A percentile compares a stretch with the other conserved stretches of the same genome.
These are phyloP conservation scores for Ogataea philodendri DNA, from an alignment of 805 yeast species.

Conservation along the genomic window DNA sequence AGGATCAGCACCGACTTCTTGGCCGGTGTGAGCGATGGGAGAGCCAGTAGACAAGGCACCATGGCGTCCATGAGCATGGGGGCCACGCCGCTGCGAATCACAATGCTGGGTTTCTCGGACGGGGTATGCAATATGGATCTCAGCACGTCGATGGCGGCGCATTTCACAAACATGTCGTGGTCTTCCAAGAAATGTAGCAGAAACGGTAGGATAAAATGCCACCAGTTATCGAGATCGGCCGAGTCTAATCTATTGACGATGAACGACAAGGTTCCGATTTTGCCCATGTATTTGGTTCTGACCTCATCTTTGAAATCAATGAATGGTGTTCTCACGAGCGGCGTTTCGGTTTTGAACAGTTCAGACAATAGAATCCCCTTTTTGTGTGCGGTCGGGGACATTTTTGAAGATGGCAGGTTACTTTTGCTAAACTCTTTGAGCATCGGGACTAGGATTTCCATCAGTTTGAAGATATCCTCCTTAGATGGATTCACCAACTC, in stretches of 20 bases:
- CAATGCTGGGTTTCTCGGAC: slow-evolving; percentile 15
- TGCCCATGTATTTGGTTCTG: slow-evolving; percentile 16
- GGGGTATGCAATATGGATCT: slow-evolving; percentile 9
- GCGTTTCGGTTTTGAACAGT: slow-evolving; percentile 18
- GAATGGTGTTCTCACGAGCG: slow-evolving; percentile 17
- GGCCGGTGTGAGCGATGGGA: slow-evolving; percentile 32
- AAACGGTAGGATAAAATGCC: slow-evolving; percentile 30
- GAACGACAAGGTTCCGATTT: slow-evolving; percentile 14
- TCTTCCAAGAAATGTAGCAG: slow-evolving; percentile 31
- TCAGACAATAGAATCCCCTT: slow-evolving; percentile 4
- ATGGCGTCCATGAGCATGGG: slow-evolving; percentile 25
- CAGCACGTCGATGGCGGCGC: slow-evolving; percentile 22
- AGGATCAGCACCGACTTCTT: slow-evolving; percentile 22
- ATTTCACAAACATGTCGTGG: slow-evolving; percentile 26
- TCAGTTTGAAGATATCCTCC: slow-evolving; percentile 1
- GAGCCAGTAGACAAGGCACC: slow-evolving; percentile 28
- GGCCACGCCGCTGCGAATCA: slow-evolving; percentile 21
- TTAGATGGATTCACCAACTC: not conserved
- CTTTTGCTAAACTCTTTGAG: slow-evolving; percentile 11
- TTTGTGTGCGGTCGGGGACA: slow-evolving; percentile 19
- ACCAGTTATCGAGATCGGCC: slow-evolving; percentile 19
- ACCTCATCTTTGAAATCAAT: slow-evolving; percentile 23
- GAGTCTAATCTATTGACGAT: slow-evolving; percentile 8
- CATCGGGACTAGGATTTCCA: slow-evolving; percentile 5
- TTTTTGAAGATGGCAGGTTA: slow-evolving; percentile 8